phyloP scores from a whole-genome alignment of 306 rosid species.

The Malus fusca region DNA sequence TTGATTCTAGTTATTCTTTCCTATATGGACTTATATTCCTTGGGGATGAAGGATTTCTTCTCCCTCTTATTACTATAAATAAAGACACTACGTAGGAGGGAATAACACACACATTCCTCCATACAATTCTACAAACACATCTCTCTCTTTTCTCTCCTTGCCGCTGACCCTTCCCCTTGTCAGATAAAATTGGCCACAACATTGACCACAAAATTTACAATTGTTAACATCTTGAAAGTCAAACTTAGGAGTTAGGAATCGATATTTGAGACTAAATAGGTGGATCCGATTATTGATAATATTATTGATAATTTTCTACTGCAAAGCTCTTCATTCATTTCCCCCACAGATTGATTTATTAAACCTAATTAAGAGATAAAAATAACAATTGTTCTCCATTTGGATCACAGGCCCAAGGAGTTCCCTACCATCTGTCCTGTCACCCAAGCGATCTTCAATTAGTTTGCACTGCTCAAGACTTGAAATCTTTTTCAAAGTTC shows the following conservation, averaged over 20 bases:
- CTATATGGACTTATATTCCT: too few species aligned
- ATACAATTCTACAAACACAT: too few species aligned
- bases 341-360: conserved; percentile 5
- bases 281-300: conserved; percentile 15
- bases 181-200: too few species aligned
- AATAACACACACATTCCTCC: too few species aligned
- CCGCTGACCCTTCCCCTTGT: too few species aligned
- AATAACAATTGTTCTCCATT: conserved; percentile 14
- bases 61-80: too few species aligned
- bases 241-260: conserved; percentile 7
- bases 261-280: not conserved
- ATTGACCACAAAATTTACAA: not conserved
- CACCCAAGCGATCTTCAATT: not conserved
- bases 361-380: not conserved
- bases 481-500: conserved; percentile 7
- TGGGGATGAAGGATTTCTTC: too few species aligned
- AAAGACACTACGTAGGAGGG: too few species aligned
- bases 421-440: conserved; percentile 13
- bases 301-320: conserved; percentile 6
- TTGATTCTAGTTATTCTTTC: too few species aligned
- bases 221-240: not conserved
- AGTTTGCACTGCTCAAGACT: conserved; percentile 56
- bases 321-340: conserved; percentile 3
- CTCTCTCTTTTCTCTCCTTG: too few species aligned
- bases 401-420: conserved; percentile 18